phyloP scores from a whole-genome alignment of 2,329 filamentous ascomycete genomes.

The Hypoxylon sp. region DNA sequence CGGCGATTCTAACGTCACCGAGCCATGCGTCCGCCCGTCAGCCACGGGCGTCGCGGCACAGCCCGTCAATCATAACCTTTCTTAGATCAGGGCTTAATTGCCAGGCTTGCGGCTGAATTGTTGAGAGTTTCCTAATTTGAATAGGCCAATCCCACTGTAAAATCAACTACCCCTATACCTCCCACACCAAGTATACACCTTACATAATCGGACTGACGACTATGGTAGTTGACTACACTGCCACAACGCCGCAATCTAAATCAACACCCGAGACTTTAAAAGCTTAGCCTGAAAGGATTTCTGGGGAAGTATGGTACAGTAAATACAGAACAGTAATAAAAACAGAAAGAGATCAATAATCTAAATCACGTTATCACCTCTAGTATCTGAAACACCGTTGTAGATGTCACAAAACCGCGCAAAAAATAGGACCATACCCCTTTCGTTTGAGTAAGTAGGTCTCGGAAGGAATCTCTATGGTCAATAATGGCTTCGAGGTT shows the following conservation, averaged over 20 bases:
- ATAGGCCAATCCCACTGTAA: constrained; percentile 13
- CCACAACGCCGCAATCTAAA: constrained; percentile 13
- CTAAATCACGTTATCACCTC: background rate
- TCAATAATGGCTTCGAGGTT: constrained; percentile 1
- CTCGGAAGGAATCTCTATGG: constrained; percentile 16
- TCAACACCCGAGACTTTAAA: background rate
- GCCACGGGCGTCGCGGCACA: constrained; percentile 22
- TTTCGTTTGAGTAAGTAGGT: background rate
- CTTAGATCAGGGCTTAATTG: constrained; percentile 8
- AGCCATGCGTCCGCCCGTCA: constrained; percentile 24
- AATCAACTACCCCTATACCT: constrained; percentile 6
- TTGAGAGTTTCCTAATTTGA: constrained; percentile 2
- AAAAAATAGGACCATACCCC: constrained; percentile 19
- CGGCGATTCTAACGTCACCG: constrained; percentile 38
- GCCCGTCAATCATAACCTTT: constrained; percentile 18
- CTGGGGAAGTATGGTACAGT: constrained; percentile 3
- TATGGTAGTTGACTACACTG: background rate
- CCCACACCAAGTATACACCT: constrained; percentile 3
- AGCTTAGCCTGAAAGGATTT: background rate
- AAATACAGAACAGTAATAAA: background rate
- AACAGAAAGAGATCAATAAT: background rate
- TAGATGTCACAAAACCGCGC: constrained; percentile 13
- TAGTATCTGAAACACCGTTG: constrained; percentile 7
- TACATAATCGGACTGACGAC: constrained; percentile 20
- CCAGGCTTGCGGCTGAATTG: constrained; percentile 31